Evolutionary conservation across 768 basidiomycete genomes (phyloP).

Genomic region (Tylopilus subfusipes): DNA sequence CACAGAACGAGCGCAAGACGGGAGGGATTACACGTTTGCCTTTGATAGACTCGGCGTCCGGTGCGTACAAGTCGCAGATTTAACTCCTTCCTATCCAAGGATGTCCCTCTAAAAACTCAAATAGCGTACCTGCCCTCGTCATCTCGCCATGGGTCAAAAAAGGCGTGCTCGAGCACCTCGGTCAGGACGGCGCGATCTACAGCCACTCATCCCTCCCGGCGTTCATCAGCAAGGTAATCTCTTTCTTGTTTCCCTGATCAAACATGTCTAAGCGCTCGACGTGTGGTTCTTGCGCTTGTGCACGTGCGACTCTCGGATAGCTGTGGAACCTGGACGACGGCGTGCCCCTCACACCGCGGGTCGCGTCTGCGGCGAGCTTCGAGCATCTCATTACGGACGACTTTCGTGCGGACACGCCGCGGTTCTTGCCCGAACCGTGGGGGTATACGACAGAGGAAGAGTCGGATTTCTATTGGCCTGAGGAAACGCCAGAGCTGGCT

Average conservation of each 20-base stretch:
- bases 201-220: slow-evolving; percentile 23
- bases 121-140: slow-evolving; percentile 20
- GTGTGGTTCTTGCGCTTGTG: neutral
- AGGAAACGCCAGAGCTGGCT: neutral
- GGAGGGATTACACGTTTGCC: slow-evolving; percentile 17
- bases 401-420: slow-evolving; percentile 17
- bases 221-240: slow-evolving; percentile 21
- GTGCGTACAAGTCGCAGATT: neutral
- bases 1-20: slow-evolving; percentile 19
- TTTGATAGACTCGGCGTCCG: slow-evolving; percentile 26
- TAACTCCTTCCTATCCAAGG: neutral
- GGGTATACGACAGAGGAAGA: slow-evolving; percentile 5
- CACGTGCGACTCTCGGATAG: neutral
- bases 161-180: slow-evolving; percentile 15
- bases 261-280: neutral
- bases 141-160: slow-evolving; percentile 26
- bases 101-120: neutral
- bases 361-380: slow-evolving; percentile 19
- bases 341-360: slow-evolving; percentile 20
- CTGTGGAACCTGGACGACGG: slow-evolving; percentile 26
- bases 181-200: slow-evolving; percentile 7
- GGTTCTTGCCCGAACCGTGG: slow-evolving; percentile 19
- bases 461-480: neutral
- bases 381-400: slow-evolving; percentile 24
- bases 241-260: neutral